Percentiles rank a stretch among this genome's conserved stretches.
These are phyloP conservation scores for Neurospora sp. DNA, from an alignment of 2,329 filamentous ascomycete genomes.

Conservation along the genomic window DNA sequence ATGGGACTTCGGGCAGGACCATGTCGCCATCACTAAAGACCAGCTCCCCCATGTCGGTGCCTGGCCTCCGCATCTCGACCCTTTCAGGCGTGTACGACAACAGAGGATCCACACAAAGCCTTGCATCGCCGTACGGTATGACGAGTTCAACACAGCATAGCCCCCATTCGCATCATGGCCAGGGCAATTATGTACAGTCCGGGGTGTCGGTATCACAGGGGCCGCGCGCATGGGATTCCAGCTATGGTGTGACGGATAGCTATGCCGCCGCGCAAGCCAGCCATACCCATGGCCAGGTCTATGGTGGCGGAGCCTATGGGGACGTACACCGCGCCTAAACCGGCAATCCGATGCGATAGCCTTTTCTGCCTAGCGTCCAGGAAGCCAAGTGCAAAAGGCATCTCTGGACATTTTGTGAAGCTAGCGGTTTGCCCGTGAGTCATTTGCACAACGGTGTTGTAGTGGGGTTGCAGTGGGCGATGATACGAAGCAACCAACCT, in stretches of 20 bases:
- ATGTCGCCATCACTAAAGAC: slow-evolving; percentile 34
- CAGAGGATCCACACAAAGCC: slow-evolving; percentile 14
- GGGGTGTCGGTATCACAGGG: slow-evolving; percentile 10
- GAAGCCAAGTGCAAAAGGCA: not conserved
- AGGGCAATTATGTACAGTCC: slow-evolving; percentile 12
- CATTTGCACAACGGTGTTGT: not conserved
- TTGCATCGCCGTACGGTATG: slow-evolving; percentile 16
- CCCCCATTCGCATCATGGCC: slow-evolving; percentile 10
- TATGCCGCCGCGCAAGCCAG: slow-evolving; percentile 11
- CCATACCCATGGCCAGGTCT: slow-evolving; percentile 22
- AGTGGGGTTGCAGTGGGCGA: not conserved
- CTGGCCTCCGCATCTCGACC: slow-evolving; percentile 26
- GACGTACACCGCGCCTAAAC: slow-evolving; percentile 15
- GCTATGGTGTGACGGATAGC: slow-evolving; percentile 14
- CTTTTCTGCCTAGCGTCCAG: not conserved
- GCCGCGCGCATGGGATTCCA: slow-evolving; percentile 16
- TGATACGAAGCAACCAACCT: not conserved
- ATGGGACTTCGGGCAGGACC: slow-evolving; percentile 32
- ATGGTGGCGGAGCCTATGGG: slow-evolving; percentile 15
- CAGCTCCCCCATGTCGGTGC: slow-evolving; percentile 24
- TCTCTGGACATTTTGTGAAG: not conserved
- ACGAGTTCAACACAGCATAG: slow-evolving; percentile 10
- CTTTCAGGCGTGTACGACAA: slow-evolving; percentile 29
- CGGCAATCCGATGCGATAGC: not conserved
- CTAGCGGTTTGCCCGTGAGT: not conserved